Evolutionary conservation across 1,284 basidiomycete genomes (phyloP), one percentile per base, ranked within the genome.

Genomic region (Rhodofomes roseus): DNA sequence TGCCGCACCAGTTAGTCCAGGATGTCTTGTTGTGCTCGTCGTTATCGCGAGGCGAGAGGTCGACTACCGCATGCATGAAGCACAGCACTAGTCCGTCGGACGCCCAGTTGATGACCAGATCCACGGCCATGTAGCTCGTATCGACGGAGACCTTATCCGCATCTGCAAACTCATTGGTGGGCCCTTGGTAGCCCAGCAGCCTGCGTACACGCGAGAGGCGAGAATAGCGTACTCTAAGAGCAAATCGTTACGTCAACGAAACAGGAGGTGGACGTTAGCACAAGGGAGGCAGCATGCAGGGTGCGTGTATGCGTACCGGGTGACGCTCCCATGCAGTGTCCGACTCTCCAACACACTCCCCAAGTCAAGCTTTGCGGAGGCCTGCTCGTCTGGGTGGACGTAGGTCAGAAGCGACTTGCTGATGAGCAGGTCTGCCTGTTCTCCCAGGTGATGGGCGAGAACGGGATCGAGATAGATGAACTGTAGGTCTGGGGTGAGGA

Each of bases 1-100:
- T 94, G 57, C 95, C 95, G 73, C 96, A 98, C 89, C 92, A 97
- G 73, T 97, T 98, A 11, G 93, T 85, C 96, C 96, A 98, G 39
- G 82, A 78, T 1, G 90, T 89, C 74, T 91, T 91, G 69, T 82
- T 72, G 54, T 76, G 72, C 69, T 89, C 85, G 72, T 96, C 91
- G 69, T 95, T 95, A 80, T 97, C 95, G 57, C 76, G 76, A n/a
- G 88, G 84, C n/a, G 77, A 78, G 55, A 90, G 81, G 77, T 92
- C 89, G 57, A 84, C 84, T 59, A 90, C 87, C 31, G 95, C 93
- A 70, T 99, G 96, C 65, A 98, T 91, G 80, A 99, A 99, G 70
- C 94, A 96, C 16, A 99, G 81, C 43, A 96, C 89, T 67, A 98
- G 81, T 40, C 90, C 92, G 58, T 96, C 89, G 25, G 92, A 93